Percentiles rank a stretch among this genome's conserved stretches.
Conservation (phyloP, 2,329 filamentous ascomycete species). For the Phialophora verrucosa region DNA sequence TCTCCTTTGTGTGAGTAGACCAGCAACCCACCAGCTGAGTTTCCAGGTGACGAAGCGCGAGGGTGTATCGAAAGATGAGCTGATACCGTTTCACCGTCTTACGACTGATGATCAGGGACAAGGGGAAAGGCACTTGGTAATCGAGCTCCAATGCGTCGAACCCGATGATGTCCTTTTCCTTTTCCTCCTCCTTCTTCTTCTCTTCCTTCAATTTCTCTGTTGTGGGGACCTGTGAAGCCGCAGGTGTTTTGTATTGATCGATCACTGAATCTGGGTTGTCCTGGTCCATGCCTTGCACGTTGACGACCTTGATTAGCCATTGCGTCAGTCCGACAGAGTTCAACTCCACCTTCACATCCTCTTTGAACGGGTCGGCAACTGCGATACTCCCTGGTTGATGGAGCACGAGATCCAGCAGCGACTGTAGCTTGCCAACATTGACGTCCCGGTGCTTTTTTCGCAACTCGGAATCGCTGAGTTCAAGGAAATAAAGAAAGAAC, state of each 20-base stretch:
- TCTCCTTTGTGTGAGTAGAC: slow-evolving; percentile 83
- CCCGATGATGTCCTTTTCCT: slow-evolving; percentile 79
- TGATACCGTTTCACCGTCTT: slow-evolving; percentile 98
- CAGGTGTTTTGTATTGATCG: slow-evolving; percentile 75
- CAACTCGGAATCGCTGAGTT: slow-evolving; percentile 85
- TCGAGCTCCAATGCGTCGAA: slow-evolving; percentile 94
- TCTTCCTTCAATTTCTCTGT: slow-evolving; percentile 63
- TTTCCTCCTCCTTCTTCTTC: slow-evolving; percentile 82
- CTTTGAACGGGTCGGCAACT: slow-evolving; percentile 94
- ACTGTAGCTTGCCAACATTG: slow-evolving; percentile 92
- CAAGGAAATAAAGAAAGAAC: slow-evolving; percentile 97
- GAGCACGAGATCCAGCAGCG: slow-evolving; percentile 89
- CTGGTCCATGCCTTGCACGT: slow-evolving; percentile 92
- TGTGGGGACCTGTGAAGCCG: slow-evolving; percentile 49
- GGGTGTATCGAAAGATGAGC: slow-evolving; percentile 89
- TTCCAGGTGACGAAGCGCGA: slow-evolving; percentile 88
- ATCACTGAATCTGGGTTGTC: slow-evolving; percentile 66
- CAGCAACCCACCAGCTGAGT: slow-evolving; percentile 84
- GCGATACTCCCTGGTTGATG: slow-evolving; percentile 96
- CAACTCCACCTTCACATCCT: slow-evolving; percentile 97
- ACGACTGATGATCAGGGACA: slow-evolving; percentile 92
- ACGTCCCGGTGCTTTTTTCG: slow-evolving; percentile 86
- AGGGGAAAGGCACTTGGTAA: slow-evolving; percentile 90
- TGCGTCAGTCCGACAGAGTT: slow-evolving; percentile 92
- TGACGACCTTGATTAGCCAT: slow-evolving; percentile 93